Percentiles rank a stretch among this genome's conserved stretches.
Conservation (phyloP, 2,329 filamentous ascomycete genomes). For the Purpureocillium lavendulum region DNA sequence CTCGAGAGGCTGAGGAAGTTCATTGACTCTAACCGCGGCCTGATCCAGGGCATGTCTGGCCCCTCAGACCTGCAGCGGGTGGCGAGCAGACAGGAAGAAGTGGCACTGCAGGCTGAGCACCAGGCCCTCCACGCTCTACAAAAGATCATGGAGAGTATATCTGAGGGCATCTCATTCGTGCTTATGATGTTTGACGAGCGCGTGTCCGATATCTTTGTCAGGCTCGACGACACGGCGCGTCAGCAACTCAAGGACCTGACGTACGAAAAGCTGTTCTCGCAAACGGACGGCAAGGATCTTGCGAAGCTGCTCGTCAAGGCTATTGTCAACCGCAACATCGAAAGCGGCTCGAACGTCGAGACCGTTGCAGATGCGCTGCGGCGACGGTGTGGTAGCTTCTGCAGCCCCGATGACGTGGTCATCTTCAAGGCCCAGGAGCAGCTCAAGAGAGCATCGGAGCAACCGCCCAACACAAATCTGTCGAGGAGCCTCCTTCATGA, state of each 20-base stretch:
- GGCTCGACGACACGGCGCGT: slow-evolving; percentile 63
- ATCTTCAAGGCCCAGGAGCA: slow-evolving; percentile 98
- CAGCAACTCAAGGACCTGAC: slow-evolving; percentile 68
- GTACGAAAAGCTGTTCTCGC: slow-evolving; percentile 81
- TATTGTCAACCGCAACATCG: slow-evolving; percentile 96
- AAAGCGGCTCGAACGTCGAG: slow-evolving; percentile 93
- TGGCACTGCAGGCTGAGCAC: slow-evolving; percentile 88
- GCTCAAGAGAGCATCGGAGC: slow-evolving; percentile 78
- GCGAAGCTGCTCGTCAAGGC: slow-evolving; percentile 94
- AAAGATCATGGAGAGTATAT: slow-evolving; percentile 79
- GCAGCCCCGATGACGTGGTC: slow-evolving; percentile 91
- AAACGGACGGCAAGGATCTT: slow-evolving; percentile 70
- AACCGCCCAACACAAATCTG: slow-evolving; percentile 63
- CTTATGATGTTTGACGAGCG: slow-evolving; percentile 91
- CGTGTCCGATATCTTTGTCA: slow-evolving; percentile 75
- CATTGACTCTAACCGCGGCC: slow-evolving; percentile 75
- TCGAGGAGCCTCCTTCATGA: slow-evolving; percentile 78
- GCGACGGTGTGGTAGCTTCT: slow-evolving; percentile 91
- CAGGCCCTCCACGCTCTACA: slow-evolving; percentile 82
- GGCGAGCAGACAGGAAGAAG: slow-evolving; percentile 78
- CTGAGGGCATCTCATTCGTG: slow-evolving; percentile 94
- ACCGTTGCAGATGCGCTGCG: slow-evolving; percentile 93
- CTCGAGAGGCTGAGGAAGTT: slow-evolving; percentile 74
- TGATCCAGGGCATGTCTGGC: slow-evolving; percentile 90
- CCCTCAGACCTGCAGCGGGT: slow-evolving; percentile 75